Evolutionary conservation across 176 grass and related monocot genomes (phyloP).

Genomic region (Tuctoria greenei): DNA sequence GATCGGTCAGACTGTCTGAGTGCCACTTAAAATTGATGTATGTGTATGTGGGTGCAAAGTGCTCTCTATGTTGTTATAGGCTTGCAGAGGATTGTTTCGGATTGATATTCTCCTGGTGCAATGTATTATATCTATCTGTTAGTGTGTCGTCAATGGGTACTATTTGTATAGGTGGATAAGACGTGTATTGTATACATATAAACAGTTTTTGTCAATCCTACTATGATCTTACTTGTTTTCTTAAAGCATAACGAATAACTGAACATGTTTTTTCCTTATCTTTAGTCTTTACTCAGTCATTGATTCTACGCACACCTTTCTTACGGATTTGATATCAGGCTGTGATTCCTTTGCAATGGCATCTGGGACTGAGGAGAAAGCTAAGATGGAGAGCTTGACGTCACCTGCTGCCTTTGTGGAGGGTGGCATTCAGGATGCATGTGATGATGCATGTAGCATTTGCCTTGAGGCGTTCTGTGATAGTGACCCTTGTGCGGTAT

Average conservation of each 20-base stretch:
- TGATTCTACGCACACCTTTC: conserved; percentile 4
- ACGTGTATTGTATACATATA: not conserved
- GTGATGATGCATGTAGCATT: conserved; percentile 91
- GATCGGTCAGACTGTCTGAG: not conserved
- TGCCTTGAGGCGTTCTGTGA: conserved; percentile 86
- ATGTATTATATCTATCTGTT: not conserved
- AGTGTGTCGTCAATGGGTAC: not conserved
- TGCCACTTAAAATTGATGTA: not conserved
- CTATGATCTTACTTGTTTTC: not conserved
- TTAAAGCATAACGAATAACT: not conserved
- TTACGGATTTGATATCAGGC: conserved; percentile 20
- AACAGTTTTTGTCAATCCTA: not conserved
- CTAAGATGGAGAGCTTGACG: conserved; percentile 70
- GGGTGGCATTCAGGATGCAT: conserved; percentile 91
- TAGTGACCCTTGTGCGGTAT: conserved; percentile 80
- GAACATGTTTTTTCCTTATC: conserved; percentile 21
- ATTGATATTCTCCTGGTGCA: not conserved
- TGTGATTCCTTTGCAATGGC: conserved; percentile 40
- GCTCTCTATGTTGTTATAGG: not conserved
- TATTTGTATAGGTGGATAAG: not conserved
- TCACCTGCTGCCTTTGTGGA: conserved; percentile 87
- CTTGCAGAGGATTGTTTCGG: not conserved
- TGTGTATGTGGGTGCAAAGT: not conserved
- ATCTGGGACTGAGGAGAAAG: conserved; percentile 52
- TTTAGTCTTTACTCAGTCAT: conserved; percentile 14